Conservation (phyloP, 1,284 basidiomycete genomes). For the Marasmius tenuissimus region DNA sequence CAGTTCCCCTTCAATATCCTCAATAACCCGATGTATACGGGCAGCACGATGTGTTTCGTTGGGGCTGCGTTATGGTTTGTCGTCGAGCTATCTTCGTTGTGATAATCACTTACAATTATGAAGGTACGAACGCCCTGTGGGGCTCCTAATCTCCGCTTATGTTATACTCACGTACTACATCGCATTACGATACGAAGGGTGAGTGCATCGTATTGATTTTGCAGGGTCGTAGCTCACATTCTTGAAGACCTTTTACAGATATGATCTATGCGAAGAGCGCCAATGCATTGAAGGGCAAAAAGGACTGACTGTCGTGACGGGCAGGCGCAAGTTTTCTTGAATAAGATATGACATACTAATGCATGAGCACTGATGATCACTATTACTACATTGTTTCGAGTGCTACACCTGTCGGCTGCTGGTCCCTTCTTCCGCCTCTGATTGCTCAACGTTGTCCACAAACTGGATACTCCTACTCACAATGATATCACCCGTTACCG, state of each 20-base stretch:
- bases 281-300: not conserved
- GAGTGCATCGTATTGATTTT: not conserved
- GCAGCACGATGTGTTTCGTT: conserved; percentile 14
- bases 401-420: too few relatives aligned
- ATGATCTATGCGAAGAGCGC: not conserved
- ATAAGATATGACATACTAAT: too few relatives aligned
- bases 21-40: conserved; percentile 16
- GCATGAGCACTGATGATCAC: too few relatives aligned
- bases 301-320: not conserved
- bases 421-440: too few relatives aligned
- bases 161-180: not conserved
- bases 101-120: not conserved
- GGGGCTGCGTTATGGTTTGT: conserved; percentile 13
- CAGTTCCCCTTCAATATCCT: conserved; percentile 14
- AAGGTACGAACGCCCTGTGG: not conserved
- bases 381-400: too few relatives aligned
- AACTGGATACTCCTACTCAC: not conserved
- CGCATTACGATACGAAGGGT: not conserved
- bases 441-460: not conserved
- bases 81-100: not conserved
- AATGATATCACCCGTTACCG: not conserved
- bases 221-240: too few relatives aligned
- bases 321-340: too few relatives aligned
- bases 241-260: conserved; percentile 6
- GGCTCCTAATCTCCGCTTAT: not conserved